Evolutionary conservation across 2,329 filamentous ascomycete species (phyloP), one percentile per base, ranked within the genome.

Genomic region (Emergomyces pasteurianus): DNA sequence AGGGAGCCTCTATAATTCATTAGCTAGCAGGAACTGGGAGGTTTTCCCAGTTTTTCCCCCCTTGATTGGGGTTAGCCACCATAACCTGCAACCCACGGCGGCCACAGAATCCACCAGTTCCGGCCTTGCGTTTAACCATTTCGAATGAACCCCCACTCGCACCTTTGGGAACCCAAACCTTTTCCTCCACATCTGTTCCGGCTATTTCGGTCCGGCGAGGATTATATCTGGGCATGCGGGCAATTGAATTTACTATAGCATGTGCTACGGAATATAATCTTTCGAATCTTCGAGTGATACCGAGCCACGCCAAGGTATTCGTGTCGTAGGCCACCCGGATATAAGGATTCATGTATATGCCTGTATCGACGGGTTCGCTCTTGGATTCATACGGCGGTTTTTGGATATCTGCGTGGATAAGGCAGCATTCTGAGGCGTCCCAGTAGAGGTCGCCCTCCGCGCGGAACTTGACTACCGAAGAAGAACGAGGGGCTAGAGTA

Each of bases 271-370:
- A 77, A 63, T 87, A 85, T 0, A 90, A 75, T 5, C 83, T 77
- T 71, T 91, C 88, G 67, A 87, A 86, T 14, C 84, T 82, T 62
- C 83, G 81, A 5, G 82, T 81, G 34, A 85, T 73, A 1, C 78
- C 74, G 1, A 90, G 76, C 81, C 83, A 86, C 0, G 74, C 74
- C 9, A 88, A 77, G 0, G 84, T 83, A 3, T 69, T 69, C 36
- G 77, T 73, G 54, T 82, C 80, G 70, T 91, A 90, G 1, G 87
- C 84, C 4, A 89, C 86, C 21, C 88, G 83, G 50, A 91, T 81
- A 67, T 83, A 90, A 0, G 88, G 88, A 68, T 91, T 91, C 78
- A 90, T 83, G 68, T 83, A 90, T 58, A 89, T 85, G 1, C 83
- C 84, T 0, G 80, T 80, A 46, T 82, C 78, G 5, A 67, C 65